A percentile compares a stretch with the other conserved stretches of the same genome.
Conservation (phyloP, 306 rosid genomes). For the Sicyos baderoa region DNA sequence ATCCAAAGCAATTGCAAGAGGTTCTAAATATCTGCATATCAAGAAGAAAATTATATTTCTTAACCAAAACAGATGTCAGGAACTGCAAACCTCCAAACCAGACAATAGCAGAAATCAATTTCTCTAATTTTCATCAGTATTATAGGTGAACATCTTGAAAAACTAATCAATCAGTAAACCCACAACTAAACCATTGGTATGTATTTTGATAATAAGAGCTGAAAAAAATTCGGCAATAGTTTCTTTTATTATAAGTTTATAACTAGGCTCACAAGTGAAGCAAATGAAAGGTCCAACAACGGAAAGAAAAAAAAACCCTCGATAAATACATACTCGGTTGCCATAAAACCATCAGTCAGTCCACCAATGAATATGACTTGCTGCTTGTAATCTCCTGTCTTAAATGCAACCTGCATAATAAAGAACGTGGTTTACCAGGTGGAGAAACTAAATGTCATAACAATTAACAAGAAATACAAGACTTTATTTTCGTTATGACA, state of each 20-base stretch:
- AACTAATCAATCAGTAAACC: not conserved
- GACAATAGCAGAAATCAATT: not conserved
- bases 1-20: slow-evolving; percentile 91
- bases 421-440: slow-evolving; percentile 17
- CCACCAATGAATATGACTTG: slow-evolving; percentile 96
- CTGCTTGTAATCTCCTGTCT: slow-evolving; percentile 76
- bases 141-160: not conserved
- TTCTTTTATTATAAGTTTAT: not conserved
- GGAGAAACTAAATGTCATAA: not conserved
- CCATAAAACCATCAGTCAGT: slow-evolving; percentile 84
- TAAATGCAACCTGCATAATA: slow-evolving; percentile 76
- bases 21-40: slow-evolving; percentile 71
- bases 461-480: not conserved
- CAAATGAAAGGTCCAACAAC: not conserved
- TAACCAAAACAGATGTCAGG: not conserved
- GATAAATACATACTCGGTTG: slow-evolving; percentile 54
- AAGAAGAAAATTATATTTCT: slow-evolving; percentile 7
- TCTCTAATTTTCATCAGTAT: not conserved
- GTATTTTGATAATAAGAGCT: not conserved
- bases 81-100: not conserved
- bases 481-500: not conserved
- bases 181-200: not conserved
- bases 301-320: not conserved
- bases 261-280: not conserved
- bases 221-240: not conserved